These are phyloP conservation scores for Collybiopsis luxurians DNA, from an alignment of 768 basidiomycete genomes.

Conservation along the genomic window DNA sequence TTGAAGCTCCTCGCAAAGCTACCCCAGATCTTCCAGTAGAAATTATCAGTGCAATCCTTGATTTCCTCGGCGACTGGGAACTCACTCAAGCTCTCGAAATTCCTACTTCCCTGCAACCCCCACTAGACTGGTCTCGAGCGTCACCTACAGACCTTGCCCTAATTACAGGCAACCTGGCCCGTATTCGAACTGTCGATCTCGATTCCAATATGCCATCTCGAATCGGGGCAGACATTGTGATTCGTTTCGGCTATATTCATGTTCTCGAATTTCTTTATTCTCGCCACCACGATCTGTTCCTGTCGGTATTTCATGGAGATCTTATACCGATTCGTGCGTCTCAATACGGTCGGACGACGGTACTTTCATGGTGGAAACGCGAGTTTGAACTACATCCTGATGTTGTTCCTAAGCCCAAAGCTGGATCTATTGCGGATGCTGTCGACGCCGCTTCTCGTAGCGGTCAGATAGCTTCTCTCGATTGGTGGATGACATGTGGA, in stretches of 20 bases:
- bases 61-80: conserved; percentile 83
- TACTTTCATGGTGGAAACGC: conserved; percentile 83
- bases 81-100: conserved; percentile 74
- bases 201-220: conserved; percentile 59
- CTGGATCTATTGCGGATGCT: conserved; percentile 59
- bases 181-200: conserved; percentile 61
- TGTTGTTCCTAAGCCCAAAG: conserved; percentile 52
- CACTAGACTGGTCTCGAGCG: conserved; percentile 71
- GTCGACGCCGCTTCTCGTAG: conserved; percentile 78
- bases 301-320: conserved; percentile 60
- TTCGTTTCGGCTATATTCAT: conserved; percentile 74
- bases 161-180: conserved; percentile 57
- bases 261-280: conserved; percentile 74
- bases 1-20: conserved; percentile 29
- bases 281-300: conserved; percentile 62
- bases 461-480: conserved; percentile 70
- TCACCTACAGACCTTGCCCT: conserved; percentile 70
- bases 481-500: conserved; percentile 79
- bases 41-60: conserved; percentile 72
- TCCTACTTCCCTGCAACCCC: conserved; percentile 63
- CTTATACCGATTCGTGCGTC: conserved; percentile 79
- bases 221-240: conserved; percentile 60
- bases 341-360: conserved; percentile 63
- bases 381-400: conserved; percentile 59
- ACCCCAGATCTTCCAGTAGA: conserved; percentile 71